These are phyloP conservation scores for Irpex sp. DNA, from an alignment of 1,284 basidiomycete species.

Conservation along the genomic window DNA sequence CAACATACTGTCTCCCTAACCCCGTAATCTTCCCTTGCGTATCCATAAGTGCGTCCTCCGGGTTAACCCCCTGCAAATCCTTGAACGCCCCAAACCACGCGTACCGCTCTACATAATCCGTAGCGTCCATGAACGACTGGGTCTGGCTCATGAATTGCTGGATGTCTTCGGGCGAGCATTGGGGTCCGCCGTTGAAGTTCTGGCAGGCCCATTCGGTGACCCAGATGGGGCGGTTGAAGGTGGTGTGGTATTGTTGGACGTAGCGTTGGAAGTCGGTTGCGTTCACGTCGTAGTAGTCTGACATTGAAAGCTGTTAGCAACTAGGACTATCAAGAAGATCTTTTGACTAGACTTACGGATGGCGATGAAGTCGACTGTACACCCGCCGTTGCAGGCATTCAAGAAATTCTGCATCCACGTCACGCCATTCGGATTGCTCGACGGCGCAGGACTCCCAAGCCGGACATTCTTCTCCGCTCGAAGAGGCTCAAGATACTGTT, in stretches of 20 bases:
- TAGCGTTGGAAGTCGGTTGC: constrained; percentile 35
- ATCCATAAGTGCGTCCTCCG: constrained; percentile 30
- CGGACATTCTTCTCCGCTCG: constrained; percentile 28
- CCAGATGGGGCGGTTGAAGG: constrained; percentile 39
- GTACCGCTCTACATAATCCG: constrained; percentile 41
- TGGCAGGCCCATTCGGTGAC: constrained; percentile 41
- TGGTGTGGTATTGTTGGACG: constrained; percentile 36
- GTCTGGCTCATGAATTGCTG: constrained; percentile 38
- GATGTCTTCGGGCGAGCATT: constrained; percentile 34
- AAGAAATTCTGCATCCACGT: constrained; percentile 39
- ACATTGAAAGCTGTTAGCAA: not conserved
- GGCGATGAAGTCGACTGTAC: constrained; percentile 41
- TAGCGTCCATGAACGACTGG: constrained; percentile 37
- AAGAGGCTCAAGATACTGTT: constrained; percentile 31
- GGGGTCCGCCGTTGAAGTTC: constrained; percentile 33
- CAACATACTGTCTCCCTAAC: constrained; percentile 33
- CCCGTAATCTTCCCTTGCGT: constrained; percentile 26
- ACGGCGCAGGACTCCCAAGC: constrained; percentile 40
- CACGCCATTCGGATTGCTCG: constrained; percentile 35
- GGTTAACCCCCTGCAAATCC: constrained; percentile 29
- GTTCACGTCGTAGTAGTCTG: constrained; percentile 36
- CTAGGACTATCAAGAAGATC: not conserved
- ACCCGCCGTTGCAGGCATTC: constrained; percentile 34
- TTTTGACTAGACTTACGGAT: constrained; percentile 21
- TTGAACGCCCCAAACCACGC: constrained; percentile 45